These are phyloP conservation scores for Scheffersomyces insectosa DNA, from an alignment of 1,139 yeast species.

Conservation along the genomic window DNA sequence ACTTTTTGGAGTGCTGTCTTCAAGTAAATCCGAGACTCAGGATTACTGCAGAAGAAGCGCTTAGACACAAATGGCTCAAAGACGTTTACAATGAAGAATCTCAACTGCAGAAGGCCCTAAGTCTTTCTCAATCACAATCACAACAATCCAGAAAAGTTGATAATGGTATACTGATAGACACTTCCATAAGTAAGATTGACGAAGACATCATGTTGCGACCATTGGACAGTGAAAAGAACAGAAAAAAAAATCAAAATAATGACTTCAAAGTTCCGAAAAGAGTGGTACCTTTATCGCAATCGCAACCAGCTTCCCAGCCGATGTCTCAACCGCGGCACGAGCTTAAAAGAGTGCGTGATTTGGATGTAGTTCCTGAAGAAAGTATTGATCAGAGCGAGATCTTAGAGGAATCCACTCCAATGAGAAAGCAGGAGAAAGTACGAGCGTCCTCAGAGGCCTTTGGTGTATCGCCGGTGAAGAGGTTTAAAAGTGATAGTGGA, in stretches of 20 bases:
- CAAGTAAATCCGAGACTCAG: conserved; percentile 75
- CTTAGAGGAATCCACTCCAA: conserved; percentile 5
- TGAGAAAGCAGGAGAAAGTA: neutral
- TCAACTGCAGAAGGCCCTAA: conserved; percentile 43
- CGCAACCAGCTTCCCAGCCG: conserved; percentile 27
- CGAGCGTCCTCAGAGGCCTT: conserved; percentile 1
- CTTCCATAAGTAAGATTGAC: conserved; percentile 43
- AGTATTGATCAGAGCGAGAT: conserved; percentile 4
- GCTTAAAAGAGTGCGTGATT: neutral
- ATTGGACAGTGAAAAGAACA: conserved; percentile 29
- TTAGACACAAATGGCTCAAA: conserved; percentile 67
- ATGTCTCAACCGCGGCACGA: conserved; percentile 11
- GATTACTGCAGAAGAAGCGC: conserved; percentile 70
- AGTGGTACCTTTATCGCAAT: conserved; percentile 44
- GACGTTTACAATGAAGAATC: conserved; percentile 30
- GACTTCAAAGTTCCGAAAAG: conserved; percentile 47
- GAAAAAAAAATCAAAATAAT: conserved; percentile 23
- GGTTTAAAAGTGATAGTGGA: conserved; percentile 1
- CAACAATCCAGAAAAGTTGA: conserved; percentile 61
- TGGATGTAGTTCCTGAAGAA: conserved; percentile 7
- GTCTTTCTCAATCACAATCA: conserved; percentile 70
- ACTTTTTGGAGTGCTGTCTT: conserved; percentile 65
- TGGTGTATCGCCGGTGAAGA: conserved; percentile 4
- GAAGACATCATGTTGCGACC: conserved; percentile 49
- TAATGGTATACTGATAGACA: conserved; percentile 41